Evolutionary conservation across 768 basidiomycete species (phyloP), one percentile per base, ranked within the genome.

Genomic region (Russula olivacea): DNA sequence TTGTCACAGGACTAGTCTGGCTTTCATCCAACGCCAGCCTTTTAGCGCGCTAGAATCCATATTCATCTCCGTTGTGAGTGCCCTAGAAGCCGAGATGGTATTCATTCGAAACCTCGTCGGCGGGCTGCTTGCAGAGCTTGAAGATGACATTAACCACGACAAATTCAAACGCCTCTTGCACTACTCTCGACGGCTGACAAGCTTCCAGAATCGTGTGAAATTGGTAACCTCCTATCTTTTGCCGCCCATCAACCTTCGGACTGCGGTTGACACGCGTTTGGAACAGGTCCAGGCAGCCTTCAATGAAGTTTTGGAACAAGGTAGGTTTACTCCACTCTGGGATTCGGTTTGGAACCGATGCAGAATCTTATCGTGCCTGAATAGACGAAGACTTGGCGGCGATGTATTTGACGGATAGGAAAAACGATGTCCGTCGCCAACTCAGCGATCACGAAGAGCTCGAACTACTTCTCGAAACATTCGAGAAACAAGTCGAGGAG

Each of bases 401-500:
- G 0, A 97, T 98, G 96, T 94, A 98, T 76, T 83, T 98, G 58
- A 92, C 86, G 1, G 91, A 94, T 71, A 89, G 90, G 75, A 85
- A 84, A 68, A 84, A 82, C 28, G 81, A 81, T 28, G 68, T 76
- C 4, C 74, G 77, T n/a, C 81, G 89, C n/a, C 78, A 80, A 40
- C 70, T 81, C 53, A 79, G 85, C 63, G 94, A 96, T 69, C 96
- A 98, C 72, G 92, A 95, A 65, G 96, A 98, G 66, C 78, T 98
- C 1, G 96, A 98, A 71, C 80, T 95, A 12, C 77, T 98, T 21
- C 77, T 98, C n/a, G 96, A 98, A 72, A 90, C 89, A 10, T 97
- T 97, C 74, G 83, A 88, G 32, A 98, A 98, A 73, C 96, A 98
- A 73, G 93, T 96, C 0, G 95, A 97, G 73, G 94, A 97, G 77